Evolutionary conservation across 2,329 filamentous ascomycete genomes (phyloP), one percentile per base, ranked within the genome.

Genomic region (Rhytidhysteron rufulum): DNA sequence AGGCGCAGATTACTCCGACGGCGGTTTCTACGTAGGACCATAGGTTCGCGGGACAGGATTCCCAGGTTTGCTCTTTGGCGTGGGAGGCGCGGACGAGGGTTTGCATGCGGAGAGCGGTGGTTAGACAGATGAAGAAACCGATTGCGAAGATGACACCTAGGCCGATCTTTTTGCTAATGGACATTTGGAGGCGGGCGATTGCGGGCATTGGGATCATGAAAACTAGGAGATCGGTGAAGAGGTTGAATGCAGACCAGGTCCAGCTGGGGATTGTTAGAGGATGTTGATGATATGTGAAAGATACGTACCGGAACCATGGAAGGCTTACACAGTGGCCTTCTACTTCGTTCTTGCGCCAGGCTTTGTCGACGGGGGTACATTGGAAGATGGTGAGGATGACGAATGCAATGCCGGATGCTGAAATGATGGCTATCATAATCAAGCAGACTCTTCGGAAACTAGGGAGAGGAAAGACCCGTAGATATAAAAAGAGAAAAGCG

Each of bases 1-100:
- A 59, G 2, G 54, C 53, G 38, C 54, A 57, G 5, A 59, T 54
- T 2, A 59, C 49, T 4, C 55, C 55, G 9, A 47, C 47, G 5
- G 54, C 54, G 16, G 54, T 48, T 34, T 59, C 55, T 31, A 59
- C 54, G 25, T 50, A 57, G 7, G 53, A 56, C 55, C 55, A 59
- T 2, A 59, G 45, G 34, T 57, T 57, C 1, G 54, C 48, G 2
- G 54, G 53, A 5, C 49, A 50, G 8, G 54, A 56, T 27, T 56
- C 53, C 48, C 49, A 57, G 0, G 50, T 48, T 3, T 48, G 49
- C 11, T 56, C 49, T 18, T 41, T 50, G 34, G 47, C 41, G 20
- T 31, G 40, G 6, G 56, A 46, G 5, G 42, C 48, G 13, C 45
- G 39, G 2, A 51, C 50, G 3, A 59, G 40, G 3, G 54, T 55